These are phyloP conservation scores for Venturia effusa DNA, from an alignment of 2,329 filamentous ascomycete species.

Conservation along the genomic window DNA sequence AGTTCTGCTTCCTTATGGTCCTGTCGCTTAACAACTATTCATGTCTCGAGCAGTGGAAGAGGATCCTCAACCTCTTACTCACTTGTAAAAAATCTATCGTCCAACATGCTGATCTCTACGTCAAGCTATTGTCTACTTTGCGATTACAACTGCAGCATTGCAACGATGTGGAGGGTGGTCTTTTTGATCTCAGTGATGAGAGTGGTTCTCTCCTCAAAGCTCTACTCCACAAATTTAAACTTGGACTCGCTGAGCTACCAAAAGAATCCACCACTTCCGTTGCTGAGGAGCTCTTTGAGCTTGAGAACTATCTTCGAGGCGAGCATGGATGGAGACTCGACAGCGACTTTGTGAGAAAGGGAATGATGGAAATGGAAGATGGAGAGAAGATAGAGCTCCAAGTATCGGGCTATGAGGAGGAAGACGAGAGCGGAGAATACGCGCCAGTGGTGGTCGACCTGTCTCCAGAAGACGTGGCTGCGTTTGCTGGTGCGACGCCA, in stretches of 20 bases:
- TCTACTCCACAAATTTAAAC: conserved; percentile 42
- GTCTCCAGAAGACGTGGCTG: conserved; percentile 18
- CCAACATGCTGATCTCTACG: conserved; percentile 39
- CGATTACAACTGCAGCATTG: conserved; percentile 44
- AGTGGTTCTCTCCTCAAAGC: conserved; percentile 42
- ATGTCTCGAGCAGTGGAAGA: conserved; percentile 55
- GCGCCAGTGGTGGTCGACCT: conserved; percentile 50
- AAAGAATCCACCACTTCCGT: conserved; percentile 31
- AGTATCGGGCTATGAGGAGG: conserved; percentile 41
- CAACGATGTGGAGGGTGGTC: conserved; percentile 46
- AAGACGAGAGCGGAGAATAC: conserved; percentile 53
- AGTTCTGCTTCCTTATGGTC: conserved; percentile 53
- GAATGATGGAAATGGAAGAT: conserved; percentile 51
- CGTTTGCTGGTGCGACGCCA: not conserved
- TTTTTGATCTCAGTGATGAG: conserved; percentile 48
- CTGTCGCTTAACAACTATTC: conserved; percentile 55
- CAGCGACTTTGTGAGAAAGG: conserved; percentile 40
- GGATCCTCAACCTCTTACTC: conserved; percentile 44
- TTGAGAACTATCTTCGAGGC: conserved; percentile 43
- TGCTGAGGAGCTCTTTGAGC: conserved; percentile 39
- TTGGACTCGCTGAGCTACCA: conserved; percentile 36
- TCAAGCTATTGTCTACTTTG: conserved; percentile 39
- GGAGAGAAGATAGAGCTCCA: conserved; percentile 53
- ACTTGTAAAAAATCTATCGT: conserved; percentile 43
- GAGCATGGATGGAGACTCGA: conserved; percentile 49